Evolutionary conservation across 768 basidiomycete genomes (phyloP).

Genomic region (Xanthoconium purpureum): DNA sequence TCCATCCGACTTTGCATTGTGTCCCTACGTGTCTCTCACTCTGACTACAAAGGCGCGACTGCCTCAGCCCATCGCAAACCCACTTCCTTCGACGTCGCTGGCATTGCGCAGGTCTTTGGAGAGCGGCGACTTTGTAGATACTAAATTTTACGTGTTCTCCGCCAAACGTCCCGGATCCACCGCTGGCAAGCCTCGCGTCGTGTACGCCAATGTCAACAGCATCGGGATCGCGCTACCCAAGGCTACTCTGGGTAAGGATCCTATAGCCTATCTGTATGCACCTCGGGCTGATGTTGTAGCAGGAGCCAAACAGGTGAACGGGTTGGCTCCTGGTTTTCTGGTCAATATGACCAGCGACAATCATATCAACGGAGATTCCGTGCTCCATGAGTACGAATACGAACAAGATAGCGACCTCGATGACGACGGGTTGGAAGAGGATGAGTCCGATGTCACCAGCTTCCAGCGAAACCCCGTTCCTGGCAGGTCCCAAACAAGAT

Average conservation of each 20-base stretch:
- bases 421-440: constrained; percentile 11
- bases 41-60: constrained; percentile 17
- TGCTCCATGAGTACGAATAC: constrained; percentile 28
- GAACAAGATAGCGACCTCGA: constrained; percentile 32
- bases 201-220: constrained; percentile 25
- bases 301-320: constrained; percentile 7
- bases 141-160: constrained; percentile 30
- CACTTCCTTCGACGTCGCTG: constrained; percentile 14
- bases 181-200: constrained; percentile 21
- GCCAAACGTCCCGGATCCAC: constrained; percentile 5
- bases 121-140: constrained; percentile 27
- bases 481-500: background rate
- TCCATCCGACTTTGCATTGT: constrained; percentile 1
- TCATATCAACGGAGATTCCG: constrained; percentile 16
- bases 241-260: constrained; percentile 7
- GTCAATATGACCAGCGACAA: constrained; percentile 22
- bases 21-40: constrained; percentile 24
- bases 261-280: background rate
- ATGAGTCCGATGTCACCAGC: background rate
- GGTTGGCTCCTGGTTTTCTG: constrained; percentile 13
- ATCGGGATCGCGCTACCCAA: constrained; percentile 17
- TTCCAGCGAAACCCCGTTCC: background rate
- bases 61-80: constrained; percentile 7
- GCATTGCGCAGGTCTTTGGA: constrained; percentile 25
- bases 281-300: background rate